A percentile compares a stretch with the other conserved stretches of the same genome.
These are phyloP conservation scores for Phlyctochytrium arcticum DNA, from an alignment of 192 early-diverging fungal species.

Conservation along the genomic window DNA sequence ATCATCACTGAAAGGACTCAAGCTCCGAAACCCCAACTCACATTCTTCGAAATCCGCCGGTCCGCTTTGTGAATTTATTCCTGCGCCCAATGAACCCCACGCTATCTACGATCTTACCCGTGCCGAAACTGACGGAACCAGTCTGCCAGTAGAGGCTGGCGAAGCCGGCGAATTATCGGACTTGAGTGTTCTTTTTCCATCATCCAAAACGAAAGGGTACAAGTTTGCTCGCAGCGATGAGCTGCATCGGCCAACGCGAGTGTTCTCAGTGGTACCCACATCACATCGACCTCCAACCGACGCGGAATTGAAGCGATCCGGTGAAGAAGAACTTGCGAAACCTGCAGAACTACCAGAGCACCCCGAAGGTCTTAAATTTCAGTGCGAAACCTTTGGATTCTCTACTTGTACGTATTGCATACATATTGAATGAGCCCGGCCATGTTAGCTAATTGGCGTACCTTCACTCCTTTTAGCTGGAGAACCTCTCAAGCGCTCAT, in stretches of 20 bases:
- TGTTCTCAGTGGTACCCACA: conserved; percentile 2
- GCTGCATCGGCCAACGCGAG: too few species aligned
- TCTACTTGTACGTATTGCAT: background rate
- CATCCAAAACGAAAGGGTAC: too few species aligned
- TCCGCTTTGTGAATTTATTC: too few species aligned
- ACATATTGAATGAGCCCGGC: too few species aligned
- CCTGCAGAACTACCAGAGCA: background rate
- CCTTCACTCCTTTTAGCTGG: background rate
- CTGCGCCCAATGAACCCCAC: too few species aligned
- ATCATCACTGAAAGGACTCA: background rate
- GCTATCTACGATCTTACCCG: too few species aligned
- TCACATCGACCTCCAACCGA: background rate
- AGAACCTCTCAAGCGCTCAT: background rate
- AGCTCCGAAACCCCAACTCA: background rate
- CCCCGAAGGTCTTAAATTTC: conserved; percentile 8
- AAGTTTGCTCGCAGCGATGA: too few species aligned
- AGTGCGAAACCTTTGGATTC: conserved; percentile 6
- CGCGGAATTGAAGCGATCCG: background rate
- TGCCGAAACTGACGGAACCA: too few species aligned
- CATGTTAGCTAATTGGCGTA: background rate
- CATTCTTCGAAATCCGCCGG: background rate
- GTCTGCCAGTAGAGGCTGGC: background rate
- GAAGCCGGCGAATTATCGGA: conserved; percentile 11
- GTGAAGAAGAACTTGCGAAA: background rate
- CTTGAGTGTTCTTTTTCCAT: background rate